Percentiles rank a stretch among this genome's conserved stretches.
Evolutionary conservation across 2,329 filamentous ascomycete species (phyloP).

Genomic region (Xylariales sp.): DNA sequence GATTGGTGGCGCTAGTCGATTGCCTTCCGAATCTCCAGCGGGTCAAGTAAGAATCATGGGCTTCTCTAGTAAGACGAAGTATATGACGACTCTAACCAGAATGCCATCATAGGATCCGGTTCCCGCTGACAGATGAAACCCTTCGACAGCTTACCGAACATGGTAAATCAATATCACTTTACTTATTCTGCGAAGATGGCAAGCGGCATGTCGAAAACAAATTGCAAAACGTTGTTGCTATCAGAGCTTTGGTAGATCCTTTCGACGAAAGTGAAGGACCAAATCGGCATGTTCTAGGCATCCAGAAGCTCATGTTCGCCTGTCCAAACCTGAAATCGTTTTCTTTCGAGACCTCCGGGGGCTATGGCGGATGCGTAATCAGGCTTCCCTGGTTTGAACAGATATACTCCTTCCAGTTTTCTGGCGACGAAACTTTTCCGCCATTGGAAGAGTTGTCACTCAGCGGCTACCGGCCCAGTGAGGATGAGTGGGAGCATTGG

Average conservation of each 20-base stretch:
- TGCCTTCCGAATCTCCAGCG: conserved; percentile 27
- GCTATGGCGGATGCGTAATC: conserved; percentile 26
- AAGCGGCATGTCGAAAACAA: not conserved
- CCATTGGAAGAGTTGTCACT: conserved; percentile 26
- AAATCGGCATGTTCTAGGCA: conserved; percentile 17
- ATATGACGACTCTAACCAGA: not conserved
- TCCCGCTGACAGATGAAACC: conserved; percentile 1
- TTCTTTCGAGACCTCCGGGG: not conserved
- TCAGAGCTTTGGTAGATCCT: conserved; percentile 2
- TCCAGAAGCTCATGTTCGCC: conserved; percentile 26
- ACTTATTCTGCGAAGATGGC: conserved; percentile 28
- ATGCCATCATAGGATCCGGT: conserved; percentile 7
- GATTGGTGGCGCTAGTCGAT: conserved; percentile 20
- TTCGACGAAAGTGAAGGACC: not conserved
- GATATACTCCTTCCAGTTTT: conserved; percentile 17
- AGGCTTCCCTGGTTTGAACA: not conserved
- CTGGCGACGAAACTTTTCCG: conserved; percentile 22
- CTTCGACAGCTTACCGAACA: not conserved
- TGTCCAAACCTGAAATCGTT: conserved; percentile 30
- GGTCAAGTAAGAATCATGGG: conserved; percentile 13
- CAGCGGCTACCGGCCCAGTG: conserved; percentile 1
- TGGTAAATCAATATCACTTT: conserved; percentile 14
- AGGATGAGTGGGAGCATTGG: conserved; percentile 11
- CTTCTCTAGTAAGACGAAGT: not conserved
- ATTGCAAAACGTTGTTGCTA: conserved; percentile 15